phyloP scores from a whole-genome alignment of 371 early-diverging fungal species.

The Saksenaea vasiformis region DNA sequence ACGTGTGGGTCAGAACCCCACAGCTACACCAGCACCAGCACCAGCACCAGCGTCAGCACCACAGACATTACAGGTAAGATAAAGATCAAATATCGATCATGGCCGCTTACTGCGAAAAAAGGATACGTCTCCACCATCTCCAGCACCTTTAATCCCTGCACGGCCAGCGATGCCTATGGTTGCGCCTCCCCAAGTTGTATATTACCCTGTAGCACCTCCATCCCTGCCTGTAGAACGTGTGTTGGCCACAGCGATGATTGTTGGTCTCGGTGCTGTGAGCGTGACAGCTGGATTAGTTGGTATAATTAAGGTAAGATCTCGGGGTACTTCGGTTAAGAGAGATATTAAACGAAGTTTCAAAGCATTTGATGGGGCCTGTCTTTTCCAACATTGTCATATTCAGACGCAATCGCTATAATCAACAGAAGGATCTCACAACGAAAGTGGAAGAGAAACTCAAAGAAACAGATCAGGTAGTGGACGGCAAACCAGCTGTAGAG shows the following conservation, averaged over 20 bases:
- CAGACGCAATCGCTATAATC: slow-evolving; percentile 19
- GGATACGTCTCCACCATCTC: neutral
- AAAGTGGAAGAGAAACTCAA: slow-evolving; percentile 9
- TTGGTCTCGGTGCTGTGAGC: slow-evolving; percentile 43
- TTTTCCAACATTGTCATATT: slow-evolving; percentile 15
- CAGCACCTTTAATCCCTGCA: neutral
- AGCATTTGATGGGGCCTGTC: slow-evolving; percentile 21
- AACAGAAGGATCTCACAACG: slow-evolving; percentile 5
- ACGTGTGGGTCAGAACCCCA: slow-evolving; percentile 25
- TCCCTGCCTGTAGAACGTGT: slow-evolving; percentile 35
- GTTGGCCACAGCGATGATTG: slow-evolving; percentile 36
- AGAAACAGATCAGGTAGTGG: neutral
- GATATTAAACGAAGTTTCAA: neutral
- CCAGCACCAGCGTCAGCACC: too few relatives aligned
- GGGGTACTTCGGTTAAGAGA: too few relatives aligned
- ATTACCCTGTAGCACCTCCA: slow-evolving; percentile 30
- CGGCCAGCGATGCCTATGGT: slow-evolving; percentile 16
- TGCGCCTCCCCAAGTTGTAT: slow-evolving; percentile 27
- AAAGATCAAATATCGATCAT: too few relatives aligned
- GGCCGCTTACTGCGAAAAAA: too few relatives aligned
- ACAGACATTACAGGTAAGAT: neutral
- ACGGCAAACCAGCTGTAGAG: neutral
- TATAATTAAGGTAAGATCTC: slow-evolving; percentile 45
- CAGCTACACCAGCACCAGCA: neutral
- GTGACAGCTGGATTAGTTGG: slow-evolving; percentile 41